Evolutionary conservation across 1,139 yeast species (phyloP), one percentile per base, ranked within the genome.

Genomic region (Pichia sp.): DNA sequence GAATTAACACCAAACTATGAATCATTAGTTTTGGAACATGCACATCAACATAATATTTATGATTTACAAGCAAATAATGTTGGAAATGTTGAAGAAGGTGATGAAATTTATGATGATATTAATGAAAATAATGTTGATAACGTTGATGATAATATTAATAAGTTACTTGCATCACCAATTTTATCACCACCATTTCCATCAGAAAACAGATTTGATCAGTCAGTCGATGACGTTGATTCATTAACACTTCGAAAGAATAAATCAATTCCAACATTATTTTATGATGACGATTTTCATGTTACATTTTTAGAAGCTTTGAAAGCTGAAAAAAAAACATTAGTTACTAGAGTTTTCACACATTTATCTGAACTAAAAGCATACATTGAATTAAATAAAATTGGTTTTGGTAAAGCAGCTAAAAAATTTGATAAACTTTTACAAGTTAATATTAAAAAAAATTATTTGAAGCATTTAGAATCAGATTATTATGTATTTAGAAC

Each of bases 371-470:
- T 91, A 60, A 83, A 86, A 62, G 87, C 95, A 14, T 91, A 73
- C 66, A 75, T 87, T 50, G 96, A 89, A 63, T 74, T 91, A 60
- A 91, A 91, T 73, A 78, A 77, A 59, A 87, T 95, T 36, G 98
- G 97, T 8, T 88, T 91, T 70, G 79, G 87, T 46, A 91, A 91
- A 69, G 91, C 90, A 48, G 75, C 90, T 60, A 91, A 91, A 67
- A 91, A 91, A 71, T 91, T 87, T 67, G 96, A 91, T 69, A 91
- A 91, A 66, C 83, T 87, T 22, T 73, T 90, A 61, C 78, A 79
- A 56, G 80, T 87, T 45, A 68, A 77, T 41, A 71, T 87, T 53
- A 83, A 83, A 61, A 69, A 70, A 27, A 75, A 73, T 38, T 83
- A 81, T 50, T 73, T 82, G 55, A 59, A 66, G 27, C 59, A 67